phyloP scores from a whole-genome alignment of 306 rosid species.

The Fragaria ananassa region DNA sequence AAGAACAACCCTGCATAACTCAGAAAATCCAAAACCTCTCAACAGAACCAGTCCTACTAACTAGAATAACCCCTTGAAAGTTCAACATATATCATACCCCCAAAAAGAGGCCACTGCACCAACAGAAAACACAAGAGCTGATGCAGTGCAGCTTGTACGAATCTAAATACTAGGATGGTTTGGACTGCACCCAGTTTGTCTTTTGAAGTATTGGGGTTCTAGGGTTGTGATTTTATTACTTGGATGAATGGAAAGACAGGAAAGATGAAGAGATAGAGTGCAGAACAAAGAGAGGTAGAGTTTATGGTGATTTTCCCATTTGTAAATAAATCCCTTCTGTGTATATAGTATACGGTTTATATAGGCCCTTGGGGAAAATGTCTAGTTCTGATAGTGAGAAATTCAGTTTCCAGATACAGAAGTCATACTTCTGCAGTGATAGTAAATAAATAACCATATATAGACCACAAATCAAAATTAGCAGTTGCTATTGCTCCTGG shows the following conservation, averaged over 20 bases:
- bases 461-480: too few relatives aligned
- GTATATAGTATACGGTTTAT: too few relatives aligned
- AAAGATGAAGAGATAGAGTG: neutral
- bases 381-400: too few relatives aligned
- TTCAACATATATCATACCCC: neutral
- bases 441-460: too few relatives aligned
- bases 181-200: neutral
- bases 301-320: neutral
- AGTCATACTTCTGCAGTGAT: too few relatives aligned
- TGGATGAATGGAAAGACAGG: slow-evolving; percentile 25
- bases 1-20: neutral
- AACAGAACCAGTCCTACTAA: neutral
- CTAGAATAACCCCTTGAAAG: neutral
- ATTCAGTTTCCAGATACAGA: too few relatives aligned
- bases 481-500: too few relatives aligned
- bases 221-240: slow-evolving; percentile 29
- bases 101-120: neutral
- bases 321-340: too few relatives aligned
- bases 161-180: neutral
- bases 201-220: neutral
- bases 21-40: neutral
- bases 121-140: neutral
- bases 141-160: neutral
- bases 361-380: too few relatives aligned
- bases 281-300: slow-evolving; percentile 14